Conservation (phyloP, 352 stramenopile genomes). For the Blastocystis sp. region DNA sequence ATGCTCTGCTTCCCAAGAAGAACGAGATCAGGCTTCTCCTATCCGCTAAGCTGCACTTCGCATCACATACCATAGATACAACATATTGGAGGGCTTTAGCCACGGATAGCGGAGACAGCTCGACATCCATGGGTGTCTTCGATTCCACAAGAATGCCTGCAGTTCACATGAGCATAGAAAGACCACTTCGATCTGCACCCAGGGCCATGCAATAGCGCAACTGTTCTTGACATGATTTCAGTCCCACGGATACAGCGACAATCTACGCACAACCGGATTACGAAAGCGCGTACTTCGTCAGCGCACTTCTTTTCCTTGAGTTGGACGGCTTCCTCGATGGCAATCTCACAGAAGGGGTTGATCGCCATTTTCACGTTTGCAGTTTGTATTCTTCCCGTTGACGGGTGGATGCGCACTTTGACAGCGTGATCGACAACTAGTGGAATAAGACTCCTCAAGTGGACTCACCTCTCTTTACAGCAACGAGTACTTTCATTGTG, state of each 20-base stretch:
- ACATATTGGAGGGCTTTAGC: constrained; percentile 89
- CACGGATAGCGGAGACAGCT: constrained; percentile 94
- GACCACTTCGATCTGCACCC: constrained; percentile 77
- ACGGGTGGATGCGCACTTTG: constrained; percentile 90
- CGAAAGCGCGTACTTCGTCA: constrained; percentile 80
- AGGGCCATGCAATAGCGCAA: constrained; percentile 91
- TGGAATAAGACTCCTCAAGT: not conserved
- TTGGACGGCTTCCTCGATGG: constrained; percentile 94
- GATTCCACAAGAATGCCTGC: constrained; percentile 94
- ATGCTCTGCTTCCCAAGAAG: constrained; percentile 78
- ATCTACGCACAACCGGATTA: constrained; percentile 77
- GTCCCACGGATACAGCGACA: constrained; percentile 93
- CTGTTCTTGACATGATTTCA: constrained; percentile 94
- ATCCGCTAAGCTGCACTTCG: not conserved
- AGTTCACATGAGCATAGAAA: not conserved
- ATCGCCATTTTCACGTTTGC: constrained; percentile 99
- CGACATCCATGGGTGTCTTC: constrained; percentile 92
- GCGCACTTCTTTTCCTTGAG: constrained; percentile 96
- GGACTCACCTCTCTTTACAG: constrained; percentile 91
- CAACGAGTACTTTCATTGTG: constrained; percentile 89
- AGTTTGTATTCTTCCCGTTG: constrained; percentile 87
- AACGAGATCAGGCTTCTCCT: constrained; percentile 71
- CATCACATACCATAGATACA: not conserved
- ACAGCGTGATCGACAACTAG: constrained; percentile 91
- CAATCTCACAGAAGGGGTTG: constrained; percentile 99